Evolutionary conservation across 176 grass and related monocot species (phyloP).

Genomic region (Avena eriantha): DNA sequence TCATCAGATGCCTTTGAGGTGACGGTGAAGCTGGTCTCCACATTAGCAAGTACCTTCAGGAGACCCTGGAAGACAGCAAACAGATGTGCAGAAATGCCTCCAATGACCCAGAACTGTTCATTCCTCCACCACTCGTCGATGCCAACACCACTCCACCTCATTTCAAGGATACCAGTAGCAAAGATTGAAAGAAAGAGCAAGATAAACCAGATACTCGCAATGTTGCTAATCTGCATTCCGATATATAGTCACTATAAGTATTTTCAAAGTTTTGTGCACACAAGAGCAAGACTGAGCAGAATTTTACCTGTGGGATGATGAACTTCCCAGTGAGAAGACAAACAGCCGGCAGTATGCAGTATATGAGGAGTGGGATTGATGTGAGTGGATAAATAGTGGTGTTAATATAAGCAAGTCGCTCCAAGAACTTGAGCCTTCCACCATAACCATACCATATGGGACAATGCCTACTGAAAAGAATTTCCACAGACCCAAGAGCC

Average conservation of each 20-base stretch:
- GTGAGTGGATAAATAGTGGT: slow-evolving; percentile 93
- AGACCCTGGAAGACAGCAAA: slow-evolving; percentile 86
- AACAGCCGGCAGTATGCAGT: slow-evolving; percentile 80
- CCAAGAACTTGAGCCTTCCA: slow-evolving; percentile 79
- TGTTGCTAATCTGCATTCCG: slow-evolving; percentile 80
- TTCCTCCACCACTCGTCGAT: slow-evolving; percentile 94
- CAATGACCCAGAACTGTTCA: slow-evolving; percentile 87
- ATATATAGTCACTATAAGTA: not conserved
- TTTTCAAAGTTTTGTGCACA: not conserved
- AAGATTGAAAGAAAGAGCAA: slow-evolving; percentile 86
- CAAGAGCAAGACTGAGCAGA: not conserved
- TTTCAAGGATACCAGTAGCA: slow-evolving; percentile 83
- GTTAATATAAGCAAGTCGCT: slow-evolving; percentile 91
- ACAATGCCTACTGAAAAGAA: slow-evolving; percentile 93
- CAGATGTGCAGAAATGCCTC: slow-evolving; percentile 79
- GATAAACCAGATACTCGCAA: slow-evolving; percentile 89
- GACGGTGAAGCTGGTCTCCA: slow-evolving; percentile 84
- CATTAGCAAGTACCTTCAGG: slow-evolving; percentile 75
- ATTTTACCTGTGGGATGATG: slow-evolving; percentile 82
- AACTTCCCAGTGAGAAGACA: slow-evolving; percentile 94
- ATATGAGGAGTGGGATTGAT: slow-evolving; percentile 75
- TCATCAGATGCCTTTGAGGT: slow-evolving; percentile 82
- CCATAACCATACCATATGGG: slow-evolving; percentile 94
- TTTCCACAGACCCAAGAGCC: slow-evolving; percentile 92
- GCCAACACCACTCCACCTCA: slow-evolving; percentile 88